Percentiles rank a stretch among this genome's conserved stretches.
Evolutionary conservation across 352 stramenopile genomes (phyloP).

Genomic region (Pythium utonaiense): DNA sequence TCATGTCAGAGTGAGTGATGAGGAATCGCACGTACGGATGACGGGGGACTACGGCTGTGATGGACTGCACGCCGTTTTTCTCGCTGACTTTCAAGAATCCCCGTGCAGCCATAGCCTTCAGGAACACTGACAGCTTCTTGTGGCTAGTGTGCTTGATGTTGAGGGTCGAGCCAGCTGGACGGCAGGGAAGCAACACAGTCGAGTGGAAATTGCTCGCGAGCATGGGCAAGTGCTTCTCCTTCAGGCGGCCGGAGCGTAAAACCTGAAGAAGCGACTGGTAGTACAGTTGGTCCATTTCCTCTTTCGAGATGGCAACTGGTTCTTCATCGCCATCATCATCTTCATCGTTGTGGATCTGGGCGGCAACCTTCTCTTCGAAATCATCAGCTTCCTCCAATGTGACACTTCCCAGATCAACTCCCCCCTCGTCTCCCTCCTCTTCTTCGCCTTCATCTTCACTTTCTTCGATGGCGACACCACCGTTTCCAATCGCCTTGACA

Average conservation of each 20-base stretch:
- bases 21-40: slow-evolving; percentile 53
- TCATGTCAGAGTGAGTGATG: not conserved
- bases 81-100: slow-evolving; percentile 56
- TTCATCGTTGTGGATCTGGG: slow-evolving; percentile 9
- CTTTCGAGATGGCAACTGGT: slow-evolving; percentile 27
- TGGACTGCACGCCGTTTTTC: slow-evolving; percentile 77
- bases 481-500: slow-evolving; percentile 15
- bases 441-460: slow-evolving; percentile 3
- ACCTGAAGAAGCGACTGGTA: slow-evolving; percentile 63
- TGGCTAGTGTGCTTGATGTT: slow-evolving; percentile 79
- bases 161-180: slow-evolving; percentile 46
- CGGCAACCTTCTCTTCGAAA: slow-evolving; percentile 34
- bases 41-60: slow-evolving; percentile 54
- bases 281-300: slow-evolving; percentile 77
- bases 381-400: slow-evolving; percentile 22
- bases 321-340: slow-evolving; percentile 20
- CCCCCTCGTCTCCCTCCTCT: slow-evolving; percentile 24
- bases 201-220: slow-evolving; percentile 75
- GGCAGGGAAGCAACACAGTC: slow-evolving; percentile 57
- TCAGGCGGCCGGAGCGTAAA: slow-evolving; percentile 44
- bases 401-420: slow-evolving; percentile 33
- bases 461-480: slow-evolving; percentile 8
- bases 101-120: slow-evolving; percentile 57
- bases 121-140: slow-evolving; percentile 78
- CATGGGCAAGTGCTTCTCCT: slow-evolving; percentile 78